Conservation (phyloP, 1,284 basidiomycete species). For the Ceratobasidium sp. region DNA sequence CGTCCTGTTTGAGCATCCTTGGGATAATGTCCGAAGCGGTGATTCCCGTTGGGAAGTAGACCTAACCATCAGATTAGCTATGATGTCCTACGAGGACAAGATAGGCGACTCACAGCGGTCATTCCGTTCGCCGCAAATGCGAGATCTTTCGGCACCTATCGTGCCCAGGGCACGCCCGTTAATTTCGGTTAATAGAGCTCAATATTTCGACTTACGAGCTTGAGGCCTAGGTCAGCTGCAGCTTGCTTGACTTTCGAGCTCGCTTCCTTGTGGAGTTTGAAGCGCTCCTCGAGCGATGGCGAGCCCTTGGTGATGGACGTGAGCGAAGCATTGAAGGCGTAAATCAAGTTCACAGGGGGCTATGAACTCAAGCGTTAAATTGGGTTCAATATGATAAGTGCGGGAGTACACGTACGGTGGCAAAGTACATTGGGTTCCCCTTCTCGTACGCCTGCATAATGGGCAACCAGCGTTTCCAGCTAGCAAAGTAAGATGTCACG, state of each 20-base stretch:
- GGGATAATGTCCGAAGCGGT: conserved; percentile 76
- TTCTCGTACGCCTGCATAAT: conserved; percentile 90
- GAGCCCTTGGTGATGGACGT: conserved; percentile 67
- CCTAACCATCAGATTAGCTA: conserved; percentile 51
- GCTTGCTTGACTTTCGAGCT: conserved; percentile 77
- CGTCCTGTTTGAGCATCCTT: conserved; percentile 67
- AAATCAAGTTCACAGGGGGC: conserved; percentile 88
- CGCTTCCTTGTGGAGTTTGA: conserved; percentile 76
- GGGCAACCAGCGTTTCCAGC: conserved; percentile 92
- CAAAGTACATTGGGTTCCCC: conserved; percentile 82
- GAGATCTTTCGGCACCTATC: conserved; percentile 64
- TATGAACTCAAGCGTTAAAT: conserved; percentile 36
- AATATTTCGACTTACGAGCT: conserved; percentile 52
- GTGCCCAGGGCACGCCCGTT: background rate
- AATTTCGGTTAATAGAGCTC: background rate
- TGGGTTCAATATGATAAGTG: background rate
- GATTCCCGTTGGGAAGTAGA: conserved; percentile 82
- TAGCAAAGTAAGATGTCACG: conserved; percentile 83
- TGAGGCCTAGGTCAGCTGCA: conserved; percentile 74
- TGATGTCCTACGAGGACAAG: conserved; percentile 21
- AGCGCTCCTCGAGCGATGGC: conserved; percentile 78
- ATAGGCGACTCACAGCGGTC: conserved; percentile 69
- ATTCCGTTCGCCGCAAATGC: conserved; percentile 87
- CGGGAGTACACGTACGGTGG: conserved; percentile 55
- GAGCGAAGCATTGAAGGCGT: conserved; percentile 85